Percentiles rank a stretch among this genome's conserved stretches.
Conservation (phyloP, 306 rosid genomes). For the Glycine latifolia region DNA sequence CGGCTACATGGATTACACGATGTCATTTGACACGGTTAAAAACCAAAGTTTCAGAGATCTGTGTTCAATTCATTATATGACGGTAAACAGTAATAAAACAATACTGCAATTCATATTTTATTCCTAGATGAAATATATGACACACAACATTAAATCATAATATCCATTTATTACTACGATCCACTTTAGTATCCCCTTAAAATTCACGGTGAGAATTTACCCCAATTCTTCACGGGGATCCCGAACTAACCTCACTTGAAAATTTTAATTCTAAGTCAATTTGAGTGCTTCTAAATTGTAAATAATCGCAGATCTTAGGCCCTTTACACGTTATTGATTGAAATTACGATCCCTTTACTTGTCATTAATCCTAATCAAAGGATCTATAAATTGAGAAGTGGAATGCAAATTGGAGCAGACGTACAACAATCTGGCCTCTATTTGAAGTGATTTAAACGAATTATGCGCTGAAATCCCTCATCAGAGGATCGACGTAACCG, state of each 20-base stretch:
- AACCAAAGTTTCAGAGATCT: too few species aligned
- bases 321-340: not conserved
- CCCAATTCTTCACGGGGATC: not conserved
- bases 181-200: conserved; percentile 17
- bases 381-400: conserved; percentile 33
- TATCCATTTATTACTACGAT: not conserved
- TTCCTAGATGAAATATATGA: not conserved
- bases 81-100: not conserved
- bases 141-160: not conserved
- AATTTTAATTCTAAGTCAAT: not conserved
- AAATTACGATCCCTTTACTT: conserved; percentile 17
- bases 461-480: conserved; percentile 1
- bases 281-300: not conserved
- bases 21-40: too few species aligned
- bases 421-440: conserved; percentile 5
- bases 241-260: conserved; percentile 18
- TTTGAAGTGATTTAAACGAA: conserved; percentile 23
- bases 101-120: conserved; percentile 2
- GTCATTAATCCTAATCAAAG: conserved; percentile 31
- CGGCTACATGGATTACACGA: too few species aligned
- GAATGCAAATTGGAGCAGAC: not conserved
- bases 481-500: conserved; percentile 33
- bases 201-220: not conserved
- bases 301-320: conserved; percentile 41
- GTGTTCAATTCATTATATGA: too few species aligned